Evolutionary conservation across 768 basidiomycete genomes (phyloP), one percentile per base, ranked within the genome.

Genomic region (Pholiota microspora): DNA sequence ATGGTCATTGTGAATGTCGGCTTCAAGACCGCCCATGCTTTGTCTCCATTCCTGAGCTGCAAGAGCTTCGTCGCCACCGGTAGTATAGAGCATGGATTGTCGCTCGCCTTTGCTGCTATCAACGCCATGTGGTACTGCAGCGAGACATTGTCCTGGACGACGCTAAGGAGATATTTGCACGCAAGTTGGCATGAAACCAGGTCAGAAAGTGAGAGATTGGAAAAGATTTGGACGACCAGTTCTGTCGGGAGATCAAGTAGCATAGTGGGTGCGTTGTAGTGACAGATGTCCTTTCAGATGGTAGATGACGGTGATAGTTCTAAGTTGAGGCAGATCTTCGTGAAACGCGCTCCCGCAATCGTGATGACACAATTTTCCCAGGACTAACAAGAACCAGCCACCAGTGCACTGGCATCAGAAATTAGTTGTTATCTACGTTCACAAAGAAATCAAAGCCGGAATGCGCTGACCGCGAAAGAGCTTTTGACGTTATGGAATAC

Each of bases 21-120:
- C 13, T 55, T 31, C 7, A 70, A 53, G 7, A 56, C 50, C 2
- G 55, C 23, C 76, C 76, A 79, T 0, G 71, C 67, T 1, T 62
- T 54, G 38, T 73, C 69, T 2, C 64, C 57, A 2, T 53, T 51
- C 36, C 53, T 60, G 1, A 77, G 62, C 8, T 58, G 50, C 2
- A 56, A 45, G 0, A 73, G 52, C 49, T 71, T 70, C 27, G 73
- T 67, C 0, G 64, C 32, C 21, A 64, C 32, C 7, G 66, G 57
- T 7, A 66, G 45, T 8, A 51, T 34, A 12, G 62, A 66, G 24
- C 56, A 55, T 0, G 64, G 62, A 49, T 75, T 73, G 60, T 71
- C 70, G 28, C 24, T 44, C 28, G 51, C 51, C n/a, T 21, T 51
- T 2, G 51, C 38, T n/a, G 16, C 51, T 16, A 42, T 28, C n/a